phyloP scores from a whole-genome alignment of 768 basidiomycete genomes.

The Suillus luteus region DNA sequence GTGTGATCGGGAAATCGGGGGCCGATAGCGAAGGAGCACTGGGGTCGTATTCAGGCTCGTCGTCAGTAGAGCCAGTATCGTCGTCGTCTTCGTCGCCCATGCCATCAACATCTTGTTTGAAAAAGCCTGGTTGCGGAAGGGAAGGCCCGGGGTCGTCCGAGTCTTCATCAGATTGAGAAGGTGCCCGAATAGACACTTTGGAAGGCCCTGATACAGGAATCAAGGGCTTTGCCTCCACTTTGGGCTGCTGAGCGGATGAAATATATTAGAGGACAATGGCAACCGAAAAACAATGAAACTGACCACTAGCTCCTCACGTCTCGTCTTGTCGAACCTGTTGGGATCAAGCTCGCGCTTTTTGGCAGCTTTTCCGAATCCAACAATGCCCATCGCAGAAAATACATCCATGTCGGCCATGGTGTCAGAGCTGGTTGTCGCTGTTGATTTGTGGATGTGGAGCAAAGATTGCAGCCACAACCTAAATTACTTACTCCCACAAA shows the following conservation, averaged over 20 bases:
- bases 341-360: slow-evolving; percentile 72
- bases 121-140: slow-evolving; percentile 5
- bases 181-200: slow-evolving; percentile 17
- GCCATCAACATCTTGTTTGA: slow-evolving; percentile 23
- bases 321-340: slow-evolving; percentile 77
- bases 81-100: slow-evolving; percentile 29
- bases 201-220: slow-evolving; percentile 21
- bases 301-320: slow-evolving; percentile 47
- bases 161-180: slow-evolving; percentile 27
- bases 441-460: slow-evolving; percentile 4
- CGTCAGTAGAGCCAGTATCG: slow-evolving; percentile 21
- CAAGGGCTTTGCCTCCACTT: slow-evolving; percentile 4
- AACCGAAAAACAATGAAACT: slow-evolving; percentile 17
- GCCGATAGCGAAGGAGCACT: slow-evolving; percentile 41
- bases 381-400: slow-evolving; percentile 80
- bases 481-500: slow-evolving; percentile 6
- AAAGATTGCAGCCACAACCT: slow-evolving; percentile 5
- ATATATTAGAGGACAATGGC: slow-evolving; percentile 21
- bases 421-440: slow-evolving; percentile 13
- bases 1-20: slow-evolving; percentile 78
- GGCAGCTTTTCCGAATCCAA: slow-evolving; percentile 77
- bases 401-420: slow-evolving; percentile 66
- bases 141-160: slow-evolving; percentile 20
- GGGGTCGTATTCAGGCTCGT: slow-evolving; percentile 62
- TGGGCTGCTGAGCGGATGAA: neutral